phyloP scores from a whole-genome alignment of 352 stramenopile species.

The Phytophthora fragariaefolia region DNA sequence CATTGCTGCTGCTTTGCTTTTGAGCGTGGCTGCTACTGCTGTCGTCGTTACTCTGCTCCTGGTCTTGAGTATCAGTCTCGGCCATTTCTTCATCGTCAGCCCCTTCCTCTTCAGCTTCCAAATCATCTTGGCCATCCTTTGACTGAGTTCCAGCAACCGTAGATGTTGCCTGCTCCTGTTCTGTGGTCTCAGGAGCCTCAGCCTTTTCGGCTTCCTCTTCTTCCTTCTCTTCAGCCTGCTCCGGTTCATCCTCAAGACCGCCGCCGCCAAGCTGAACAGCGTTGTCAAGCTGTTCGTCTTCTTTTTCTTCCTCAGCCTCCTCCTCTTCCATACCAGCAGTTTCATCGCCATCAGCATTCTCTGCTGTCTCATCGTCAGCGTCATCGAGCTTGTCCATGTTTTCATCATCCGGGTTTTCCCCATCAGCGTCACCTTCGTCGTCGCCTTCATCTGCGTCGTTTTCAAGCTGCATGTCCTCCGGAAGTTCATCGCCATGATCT shows the following conservation, averaged over 20 bases:
- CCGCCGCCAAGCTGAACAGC: slow-evolving; percentile 74
- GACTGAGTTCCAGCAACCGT: slow-evolving; percentile 79
- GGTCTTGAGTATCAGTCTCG: slow-evolving; percentile 51
- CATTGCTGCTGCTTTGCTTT: slow-evolving; percentile 57
- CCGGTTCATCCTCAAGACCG: slow-evolving; percentile 77
- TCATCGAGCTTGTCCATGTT: slow-evolving; percentile 73
- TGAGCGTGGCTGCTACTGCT: slow-evolving; percentile 60
- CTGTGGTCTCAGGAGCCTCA: slow-evolving; percentile 40
- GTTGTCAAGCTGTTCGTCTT: slow-evolving; percentile 75
- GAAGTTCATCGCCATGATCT: slow-evolving; percentile 75
- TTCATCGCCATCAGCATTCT: slow-evolving; percentile 46
- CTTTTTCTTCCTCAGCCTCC: slow-evolving; percentile 67
- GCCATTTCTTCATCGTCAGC: slow-evolving; percentile 55
- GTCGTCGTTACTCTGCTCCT: slow-evolving; percentile 62
- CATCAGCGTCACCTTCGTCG: slow-evolving; percentile 50
- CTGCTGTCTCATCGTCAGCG: slow-evolving; percentile 45
- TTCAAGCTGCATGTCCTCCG: slow-evolving; percentile 89
- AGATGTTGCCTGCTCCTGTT: slow-evolving; percentile 65
- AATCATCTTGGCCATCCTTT: slow-evolving; percentile 82
- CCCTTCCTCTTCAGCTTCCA: slow-evolving; percentile 66
- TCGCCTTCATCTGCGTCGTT: slow-evolving; percentile 50
- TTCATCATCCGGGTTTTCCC: slow-evolving; percentile 50
- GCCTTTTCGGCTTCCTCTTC: slow-evolving; percentile 72
- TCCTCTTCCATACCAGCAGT: slow-evolving; percentile 50
- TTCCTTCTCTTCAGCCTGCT: slow-evolving; percentile 64